Conservation (phyloP, 768 basidiomycete species). For the Amanita rimosa region DNA sequence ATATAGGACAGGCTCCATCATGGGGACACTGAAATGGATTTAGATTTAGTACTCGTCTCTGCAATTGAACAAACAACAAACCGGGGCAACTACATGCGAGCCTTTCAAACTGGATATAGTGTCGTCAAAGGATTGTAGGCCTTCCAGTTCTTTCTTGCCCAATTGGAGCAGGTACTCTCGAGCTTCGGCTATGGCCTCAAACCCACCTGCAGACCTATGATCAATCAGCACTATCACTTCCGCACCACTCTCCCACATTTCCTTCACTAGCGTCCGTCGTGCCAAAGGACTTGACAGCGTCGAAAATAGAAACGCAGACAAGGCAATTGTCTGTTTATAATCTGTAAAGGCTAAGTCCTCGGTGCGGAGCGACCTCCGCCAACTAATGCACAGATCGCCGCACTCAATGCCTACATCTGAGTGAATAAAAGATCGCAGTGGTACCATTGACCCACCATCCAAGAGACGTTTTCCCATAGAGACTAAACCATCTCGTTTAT, state of each 20-base stretch:
- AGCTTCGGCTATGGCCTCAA: conserved; percentile 68
- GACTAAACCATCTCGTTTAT: conserved; percentile 63
- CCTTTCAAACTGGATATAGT: conserved; percentile 30
- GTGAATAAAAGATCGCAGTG: conserved; percentile 3
- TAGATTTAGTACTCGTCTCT: conserved; percentile 2
- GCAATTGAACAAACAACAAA: conserved; percentile 23
- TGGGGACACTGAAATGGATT: conserved; percentile 66
- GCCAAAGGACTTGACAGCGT: conserved; percentile 50
- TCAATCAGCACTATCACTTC: conserved; percentile 84
- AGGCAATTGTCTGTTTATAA: conserved; percentile 46
- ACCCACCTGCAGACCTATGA: conserved; percentile 65
- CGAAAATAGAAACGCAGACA: conserved; percentile 84
- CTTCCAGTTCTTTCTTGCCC: conserved; percentile 48
- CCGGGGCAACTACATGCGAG: conserved; percentile 82
- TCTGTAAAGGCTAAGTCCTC: conserved; percentile 27
- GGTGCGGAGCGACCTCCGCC: conserved; percentile 48
- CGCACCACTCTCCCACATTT: conserved; percentile 91
- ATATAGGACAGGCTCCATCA: conserved; percentile 74
- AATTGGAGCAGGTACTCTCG: conserved; percentile 58
- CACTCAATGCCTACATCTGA: conserved; percentile 29
- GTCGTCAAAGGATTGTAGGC: conserved; percentile 22
- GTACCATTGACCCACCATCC: conserved; percentile 27
- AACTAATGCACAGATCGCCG: conserved; percentile 32
- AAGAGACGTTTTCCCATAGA: conserved; percentile 56
- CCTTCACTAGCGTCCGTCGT: conserved; percentile 57